Percentiles rank a stretch among this genome's conserved stretches.
Evolutionary conservation across 1,139 yeast species (phyloP).

Genomic region (Zygosaccharomyces pseudobailii): DNA sequence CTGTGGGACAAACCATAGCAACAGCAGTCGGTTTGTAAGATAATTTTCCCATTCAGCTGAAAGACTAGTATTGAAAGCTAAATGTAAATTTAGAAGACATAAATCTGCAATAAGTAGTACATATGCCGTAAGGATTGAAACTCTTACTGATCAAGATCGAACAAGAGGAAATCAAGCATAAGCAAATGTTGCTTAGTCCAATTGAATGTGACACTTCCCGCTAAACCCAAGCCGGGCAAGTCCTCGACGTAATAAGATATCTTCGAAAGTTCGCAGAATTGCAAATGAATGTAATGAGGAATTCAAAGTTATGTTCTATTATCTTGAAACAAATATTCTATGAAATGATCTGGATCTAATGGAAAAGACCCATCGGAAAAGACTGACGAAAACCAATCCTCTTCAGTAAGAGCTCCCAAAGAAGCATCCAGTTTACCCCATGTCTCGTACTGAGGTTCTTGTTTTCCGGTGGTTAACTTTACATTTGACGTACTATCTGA

Average conservation of each 20-base stretch:
- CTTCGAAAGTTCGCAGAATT: too few species aligned
- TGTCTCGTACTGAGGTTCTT: conserved; percentile 2
- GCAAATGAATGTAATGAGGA: too few species aligned
- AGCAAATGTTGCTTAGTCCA: too few species aligned
- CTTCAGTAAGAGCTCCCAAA: conserved; percentile 8
- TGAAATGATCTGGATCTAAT: conserved; percentile 6
- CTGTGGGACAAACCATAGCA: conserved; percentile 26
- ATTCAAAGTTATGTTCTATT: background rate
- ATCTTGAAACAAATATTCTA: conserved; percentile 7
- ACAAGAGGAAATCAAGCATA: too few species aligned
- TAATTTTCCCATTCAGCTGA: background rate
- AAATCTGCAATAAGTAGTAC: too few species aligned
- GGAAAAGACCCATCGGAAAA: conserved; percentile 8
- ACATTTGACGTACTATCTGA: background rate
- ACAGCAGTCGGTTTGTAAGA: conserved; percentile 1
- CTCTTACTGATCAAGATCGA: too few species aligned
- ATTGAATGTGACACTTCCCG: too few species aligned
- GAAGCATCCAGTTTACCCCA: conserved; percentile 9
- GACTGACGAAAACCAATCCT: conserved; percentile 7
- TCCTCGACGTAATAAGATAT: too few species aligned
- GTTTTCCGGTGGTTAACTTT: background rate
- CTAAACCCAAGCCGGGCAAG: too few species aligned
- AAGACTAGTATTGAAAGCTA: too few species aligned
- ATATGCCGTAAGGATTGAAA: too few species aligned
- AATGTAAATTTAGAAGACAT: too few species aligned